These are phyloP conservation scores for Populus deltoides DNA, from an alignment of 345 rosid species.

Conservation along the genomic window DNA sequence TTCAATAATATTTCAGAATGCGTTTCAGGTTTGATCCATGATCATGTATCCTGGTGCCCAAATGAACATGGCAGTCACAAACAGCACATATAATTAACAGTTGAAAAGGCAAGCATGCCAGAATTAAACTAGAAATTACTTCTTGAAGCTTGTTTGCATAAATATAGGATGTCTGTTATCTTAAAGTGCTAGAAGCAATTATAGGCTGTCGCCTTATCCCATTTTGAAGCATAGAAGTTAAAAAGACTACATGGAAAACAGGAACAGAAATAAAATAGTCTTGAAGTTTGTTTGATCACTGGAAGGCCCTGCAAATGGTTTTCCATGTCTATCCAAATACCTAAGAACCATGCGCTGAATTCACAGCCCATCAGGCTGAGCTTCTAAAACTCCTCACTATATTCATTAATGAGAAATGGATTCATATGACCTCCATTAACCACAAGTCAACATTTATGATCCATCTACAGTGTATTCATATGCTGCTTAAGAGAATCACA, in stretches of 20 bases:
- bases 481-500: neutral
- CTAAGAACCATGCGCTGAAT: neutral
- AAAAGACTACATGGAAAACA: neutral
- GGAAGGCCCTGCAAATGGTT: neutral
- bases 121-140: no score
- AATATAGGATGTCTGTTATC: neutral
- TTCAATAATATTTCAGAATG: no score
- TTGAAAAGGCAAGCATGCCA: no score
- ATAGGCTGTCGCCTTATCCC: neutral
- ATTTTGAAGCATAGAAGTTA: neutral
- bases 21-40: no score
- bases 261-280: neutral
- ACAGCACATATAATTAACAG: no score
- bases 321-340: neutral
- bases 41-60: no score
- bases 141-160: neutral
- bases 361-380: neutral
- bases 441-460: neutral
- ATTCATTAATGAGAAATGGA: neutral
- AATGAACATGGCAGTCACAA: no score
- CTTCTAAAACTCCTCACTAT: neutral
- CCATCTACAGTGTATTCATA: neutral
- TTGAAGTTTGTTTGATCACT: neutral
- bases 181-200: neutral
- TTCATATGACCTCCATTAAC: neutral